Percentiles rank a stretch among this genome's conserved stretches.
These are phyloP conservation scores for Setomelanomma holmii DNA, from an alignment of 2,329 filamentous ascomycete species.

Conservation along the genomic window DNA sequence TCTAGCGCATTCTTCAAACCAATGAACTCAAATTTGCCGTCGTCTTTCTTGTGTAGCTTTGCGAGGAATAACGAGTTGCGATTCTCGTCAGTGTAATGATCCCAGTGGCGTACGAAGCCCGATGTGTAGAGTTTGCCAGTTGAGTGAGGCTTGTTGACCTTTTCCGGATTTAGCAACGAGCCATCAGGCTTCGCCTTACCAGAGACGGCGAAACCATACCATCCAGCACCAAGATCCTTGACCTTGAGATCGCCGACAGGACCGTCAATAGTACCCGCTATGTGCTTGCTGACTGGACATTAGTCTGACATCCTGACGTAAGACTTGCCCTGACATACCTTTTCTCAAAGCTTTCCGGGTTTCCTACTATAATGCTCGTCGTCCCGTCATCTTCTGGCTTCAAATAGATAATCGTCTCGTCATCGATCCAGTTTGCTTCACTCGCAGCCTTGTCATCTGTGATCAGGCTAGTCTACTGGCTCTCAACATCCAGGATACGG, in stretches of 20 bases:
- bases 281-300: slow-evolving; percentile 52
- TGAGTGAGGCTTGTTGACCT: slow-evolving; percentile 65
- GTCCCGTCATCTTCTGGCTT: slow-evolving; percentile 51
- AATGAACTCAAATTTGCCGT: slow-evolving; percentile 44
- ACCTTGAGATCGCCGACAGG: slow-evolving; percentile 59
- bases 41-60: slow-evolving; percentile 53
- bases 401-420: slow-evolving; percentile 68
- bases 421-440: slow-evolving; percentile 79
- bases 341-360: slow-evolving; percentile 37
- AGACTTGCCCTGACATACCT: slow-evolving; percentile 41
- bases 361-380: slow-evolving; percentile 48
- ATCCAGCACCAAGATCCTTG: slow-evolving; percentile 41
- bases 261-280: slow-evolving; percentile 54
- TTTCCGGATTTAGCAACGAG: slow-evolving; percentile 70
- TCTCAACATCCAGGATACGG: slow-evolving; percentile 72
- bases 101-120: slow-evolving; percentile 85
- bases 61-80: slow-evolving; percentile 77
- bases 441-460: slow-evolving; percentile 69
- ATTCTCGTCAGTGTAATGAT: slow-evolving; percentile 73
- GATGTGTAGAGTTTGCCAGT: slow-evolving; percentile 75
- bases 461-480: slow-evolving; percentile 70
- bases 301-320: too few species aligned
- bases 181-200: slow-evolving; percentile 73
- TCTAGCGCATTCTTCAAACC: slow-evolving; percentile 70
- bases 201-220: slow-evolving; percentile 56